Base-by-base conservation (phyloP, 192 early-diverging fungal genomes). In the Coemansia pectinata region DNA sequence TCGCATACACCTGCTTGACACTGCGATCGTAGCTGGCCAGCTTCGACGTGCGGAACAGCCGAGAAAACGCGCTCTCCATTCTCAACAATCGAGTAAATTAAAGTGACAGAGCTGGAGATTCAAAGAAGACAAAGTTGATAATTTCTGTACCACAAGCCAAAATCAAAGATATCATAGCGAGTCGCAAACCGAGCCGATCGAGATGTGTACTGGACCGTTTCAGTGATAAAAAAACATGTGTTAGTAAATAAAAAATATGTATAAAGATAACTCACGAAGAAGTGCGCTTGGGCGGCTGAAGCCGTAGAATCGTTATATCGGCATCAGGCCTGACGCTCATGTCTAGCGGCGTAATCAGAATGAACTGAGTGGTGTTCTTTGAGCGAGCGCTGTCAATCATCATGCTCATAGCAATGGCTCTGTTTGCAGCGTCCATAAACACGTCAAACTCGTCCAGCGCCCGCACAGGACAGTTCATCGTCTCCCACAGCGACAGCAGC, bases 401-500 rank as follows among this genome's bases (percentile, higher is more conserved):
- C 89, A 96, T 89, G 42, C 86, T 72, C 93, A 97, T 97, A 39
- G 88, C 91, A 64, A 91, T 89, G 31, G 83, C 74, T 5, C 98
- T 88, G 76, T 98, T 98, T n/a, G 97, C 96, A 4, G 95, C 94
- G 77, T 99, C 98, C 96, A 96, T 97, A 70, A 95, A 99, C 23
- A 99, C 96, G 76, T 98, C 98, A 87, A 97, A 99, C 87, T 99
- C 98, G 73, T 99, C 98, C 71, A 99, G 81, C 23, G 91, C 92
- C n/a, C 96, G 87, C 58, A 99, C 92, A 7, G 96, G 94, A 45
- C 91, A 90, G 29, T 88, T 87, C 88, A 99, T 96, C 10, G 88
- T 85, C 50, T 96, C 92, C 98, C 98, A 99, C 23, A 99, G 84
- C 6, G 96, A 85, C 53, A 99, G 77, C 17, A 99, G 86, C 66